Evolutionary conservation across 2,329 filamentous ascomycete species (phyloP), one percentile per base, ranked within the genome.

Genomic region (Diaporthe sp.): DNA sequence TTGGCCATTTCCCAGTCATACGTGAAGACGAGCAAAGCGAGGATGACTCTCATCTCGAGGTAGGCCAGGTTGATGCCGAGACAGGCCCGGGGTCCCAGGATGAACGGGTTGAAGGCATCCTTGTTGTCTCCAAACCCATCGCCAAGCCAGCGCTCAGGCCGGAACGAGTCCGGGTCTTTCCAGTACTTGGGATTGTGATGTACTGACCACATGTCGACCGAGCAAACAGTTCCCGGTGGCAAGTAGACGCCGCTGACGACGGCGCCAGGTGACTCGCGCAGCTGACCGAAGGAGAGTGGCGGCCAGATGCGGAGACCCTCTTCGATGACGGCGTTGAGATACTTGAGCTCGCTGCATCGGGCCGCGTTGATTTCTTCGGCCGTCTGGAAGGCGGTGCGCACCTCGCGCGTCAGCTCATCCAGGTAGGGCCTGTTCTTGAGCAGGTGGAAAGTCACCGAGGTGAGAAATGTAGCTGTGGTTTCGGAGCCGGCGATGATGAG

Each of bases 291-390:
- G 6, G 63, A 22, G 42, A 49, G 25, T 4, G 39, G 39, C 20
- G 22, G 28, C 20, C 17, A 49, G 28, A 68, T 51, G 25, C 63
- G 42, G 9, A 68, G 63, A 8, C 63, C 63, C 39, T 68, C 63
- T n/a, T 68, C 63, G 34, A 68, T 51, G 12, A 68, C 63, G 28
- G 63, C 63, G 39, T 68, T 68, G 34, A 68, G 63, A 51, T 68
- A 68, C 63, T 51, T 51, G 22, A 68, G 63, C 22, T 58, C 42
- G 20, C 55, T 37, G 17, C 49, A 58, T 17, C 39, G 8, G 15
- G 72, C 58, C 22, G 55, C 63, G 8, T 57, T 76, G 28, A 78
- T 78, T 9, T 83, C 78, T 3, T 81, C 80, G 0, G 28, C 76
- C 58, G 37, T 70, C 65, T 44, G 37, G 47, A 77, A 78, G 25